Evolutionary conservation across 2,329 filamentous ascomycete species (phyloP), one percentile per base, ranked within the genome.

Genomic region (Botrytis fabae): DNA sequence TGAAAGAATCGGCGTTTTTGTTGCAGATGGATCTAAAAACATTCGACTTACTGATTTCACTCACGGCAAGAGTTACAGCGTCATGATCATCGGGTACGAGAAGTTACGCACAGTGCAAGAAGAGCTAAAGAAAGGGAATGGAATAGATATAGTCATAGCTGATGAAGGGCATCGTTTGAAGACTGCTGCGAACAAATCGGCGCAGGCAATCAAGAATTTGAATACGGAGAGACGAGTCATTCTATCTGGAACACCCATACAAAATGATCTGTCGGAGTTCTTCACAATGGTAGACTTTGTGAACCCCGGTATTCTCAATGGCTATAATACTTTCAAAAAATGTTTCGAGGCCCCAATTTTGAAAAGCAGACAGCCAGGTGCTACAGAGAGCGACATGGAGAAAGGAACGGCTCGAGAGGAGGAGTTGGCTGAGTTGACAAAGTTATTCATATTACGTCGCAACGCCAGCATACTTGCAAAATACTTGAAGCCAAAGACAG

Each of bases 101-200:
- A 91, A 91, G 81, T 82, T 93, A 44, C 85, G 90, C 65, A 86
- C 85, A 7, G 87, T 93, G 1, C 88, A 91, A 75, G 89, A 90
- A 69, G 89, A 91, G 69, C 81, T 93, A 62, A 87, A 88, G 75
- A 88, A 88, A 78, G 89, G 88, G 10, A 81, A 83, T 71, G 87
- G 88, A 1, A 88, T 93, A 66, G 91, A 93, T 78, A 91, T 98
- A 78, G 97, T 99, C 78, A 95, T 99, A 78, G 97, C 98, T 71
- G 95, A 99, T 78, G 96, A 99, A 83, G 96, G 96, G 0, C 96
- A 99, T 81, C 92, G 96, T 1, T 91, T 99, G 85, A 99, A 99
- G 84, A 99, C 98, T 75, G 92, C 97, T 76, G 94, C 98, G 69
- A 97, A 95, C 60, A 93, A 94, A 75, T 87, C 98, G 0, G 97